Conservation (phyloP, 257 asterid species). For the Salvia hispanica region DNA sequence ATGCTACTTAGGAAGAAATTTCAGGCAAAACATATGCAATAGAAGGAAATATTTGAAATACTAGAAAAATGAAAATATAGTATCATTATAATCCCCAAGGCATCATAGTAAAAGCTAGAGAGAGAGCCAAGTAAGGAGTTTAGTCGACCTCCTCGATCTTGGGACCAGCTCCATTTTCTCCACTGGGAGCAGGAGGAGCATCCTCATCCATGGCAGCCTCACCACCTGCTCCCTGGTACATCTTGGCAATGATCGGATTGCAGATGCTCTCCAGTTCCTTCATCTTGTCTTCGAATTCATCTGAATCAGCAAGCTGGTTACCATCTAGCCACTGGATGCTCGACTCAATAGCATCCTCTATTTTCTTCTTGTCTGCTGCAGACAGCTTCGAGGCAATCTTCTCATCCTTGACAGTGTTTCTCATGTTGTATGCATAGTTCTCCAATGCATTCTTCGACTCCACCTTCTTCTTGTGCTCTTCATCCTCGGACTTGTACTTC, state of each 20-base stretch:
- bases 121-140: neutral
- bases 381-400: conserved; percentile 57
- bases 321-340: conserved; percentile 46
- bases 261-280: conserved; percentile 54
- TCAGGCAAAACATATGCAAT: neutral
- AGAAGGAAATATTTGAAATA: neutral
- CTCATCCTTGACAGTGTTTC: conserved; percentile 63
- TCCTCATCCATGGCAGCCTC: conserved; percentile 57
- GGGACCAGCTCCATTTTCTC: conserved; percentile 54
- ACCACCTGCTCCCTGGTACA: conserved; percentile 61
- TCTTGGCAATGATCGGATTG: conserved; percentile 56
- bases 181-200: conserved; percentile 48
- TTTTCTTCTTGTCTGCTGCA: conserved; percentile 56
- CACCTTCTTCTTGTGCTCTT: conserved; percentile 65
- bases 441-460: conserved; percentile 60
- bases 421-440: conserved; percentile 67
- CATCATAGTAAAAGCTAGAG: neutral
- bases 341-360: conserved; percentile 53
- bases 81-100: neutral
- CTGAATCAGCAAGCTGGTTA: conserved; percentile 48
- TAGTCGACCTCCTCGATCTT: conserved; percentile 70
- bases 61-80: neutral
- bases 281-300: conserved; percentile 49
- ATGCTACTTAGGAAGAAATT: neutral
- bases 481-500: conserved; percentile 70